phyloP scores from a whole-genome alignment of 2,329 filamentous ascomycete genomes.

The Phialemonium atrogriseum region DNA sequence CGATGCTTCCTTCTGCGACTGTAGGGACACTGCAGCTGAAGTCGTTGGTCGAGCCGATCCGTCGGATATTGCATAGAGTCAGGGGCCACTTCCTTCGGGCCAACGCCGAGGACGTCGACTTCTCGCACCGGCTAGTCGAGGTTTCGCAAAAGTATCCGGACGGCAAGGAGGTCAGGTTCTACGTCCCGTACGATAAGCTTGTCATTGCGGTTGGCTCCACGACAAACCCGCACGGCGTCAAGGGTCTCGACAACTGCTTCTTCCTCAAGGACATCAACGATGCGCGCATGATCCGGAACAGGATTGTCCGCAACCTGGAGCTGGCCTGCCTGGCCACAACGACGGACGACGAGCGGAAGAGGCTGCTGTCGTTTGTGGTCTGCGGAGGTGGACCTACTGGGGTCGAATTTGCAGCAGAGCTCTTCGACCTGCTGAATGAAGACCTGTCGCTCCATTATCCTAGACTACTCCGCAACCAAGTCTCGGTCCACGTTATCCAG shows the following conservation, averaged over 20 bases:
- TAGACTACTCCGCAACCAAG: constrained; percentile 86
- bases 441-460: constrained; percentile 81
- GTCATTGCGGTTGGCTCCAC: constrained; percentile 86
- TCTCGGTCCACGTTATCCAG: constrained; percentile 95
- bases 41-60: constrained; percentile 86
- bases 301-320: constrained; percentile 84
- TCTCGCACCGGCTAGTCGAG: constrained; percentile 85
- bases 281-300: constrained; percentile 80
- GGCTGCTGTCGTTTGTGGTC: constrained; percentile 90
- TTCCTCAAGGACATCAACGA: constrained; percentile 95
- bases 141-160: constrained; percentile 62
- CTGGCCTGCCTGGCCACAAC: constrained; percentile 89
- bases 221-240: constrained; percentile 92
- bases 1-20: constrained; percentile 94
- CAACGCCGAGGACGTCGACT: constrained; percentile 80
- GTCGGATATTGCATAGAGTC: constrained; percentile 69
- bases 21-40: constrained; percentile 89
- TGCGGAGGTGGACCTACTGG: constrained; percentile 93
- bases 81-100: constrained; percentile 87
- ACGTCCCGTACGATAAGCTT: constrained; percentile 95
- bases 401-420: constrained; percentile 93
- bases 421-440: constrained; percentile 94
- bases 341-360: constrained; percentile 73
- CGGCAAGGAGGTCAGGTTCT: constrained; percentile 75
- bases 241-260: constrained; percentile 85